Conservation (phyloP, 2,329 filamentous ascomycete genomes). For the Pseudogymnoascus sp. region DNA sequence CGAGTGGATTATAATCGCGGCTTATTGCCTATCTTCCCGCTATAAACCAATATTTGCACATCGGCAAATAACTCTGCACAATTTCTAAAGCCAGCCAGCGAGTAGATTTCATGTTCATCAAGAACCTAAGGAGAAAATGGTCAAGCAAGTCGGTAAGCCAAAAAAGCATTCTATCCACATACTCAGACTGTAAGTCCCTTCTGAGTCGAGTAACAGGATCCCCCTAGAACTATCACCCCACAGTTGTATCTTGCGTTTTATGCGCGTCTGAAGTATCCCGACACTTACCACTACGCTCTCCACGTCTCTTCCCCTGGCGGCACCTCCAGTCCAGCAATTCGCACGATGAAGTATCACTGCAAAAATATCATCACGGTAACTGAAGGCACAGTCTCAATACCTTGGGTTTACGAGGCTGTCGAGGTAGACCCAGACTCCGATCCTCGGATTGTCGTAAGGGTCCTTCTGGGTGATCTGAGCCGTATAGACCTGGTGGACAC, state of each 20-base stretch:
- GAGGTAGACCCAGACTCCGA: not conserved
- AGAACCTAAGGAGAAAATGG: not conserved
- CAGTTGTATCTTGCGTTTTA: not conserved
- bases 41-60: not conserved
- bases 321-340: not conserved
- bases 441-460: not conserved
- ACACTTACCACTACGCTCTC: not conserved
- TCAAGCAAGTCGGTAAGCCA: not conserved
- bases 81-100: not conserved
- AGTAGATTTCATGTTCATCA: not conserved
- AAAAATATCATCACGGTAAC: conserved; percentile 30
- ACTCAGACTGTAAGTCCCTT: not conserved
- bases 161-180: not conserved
- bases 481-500: not conserved
- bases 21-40: too few relatives aligned
- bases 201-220: not conserved
- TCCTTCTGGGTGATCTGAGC: not conserved
- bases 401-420: not conserved
- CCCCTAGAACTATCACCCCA: not conserved
- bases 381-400: not conserved
- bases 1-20: not conserved
- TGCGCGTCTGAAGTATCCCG: not conserved
- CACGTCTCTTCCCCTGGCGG: not conserved
- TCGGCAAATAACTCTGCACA: not conserved
- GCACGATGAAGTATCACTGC: not conserved